Conservation (phyloP, 2,329 filamentous ascomycete species). For the Coccinonectria pachysandricola region DNA sequence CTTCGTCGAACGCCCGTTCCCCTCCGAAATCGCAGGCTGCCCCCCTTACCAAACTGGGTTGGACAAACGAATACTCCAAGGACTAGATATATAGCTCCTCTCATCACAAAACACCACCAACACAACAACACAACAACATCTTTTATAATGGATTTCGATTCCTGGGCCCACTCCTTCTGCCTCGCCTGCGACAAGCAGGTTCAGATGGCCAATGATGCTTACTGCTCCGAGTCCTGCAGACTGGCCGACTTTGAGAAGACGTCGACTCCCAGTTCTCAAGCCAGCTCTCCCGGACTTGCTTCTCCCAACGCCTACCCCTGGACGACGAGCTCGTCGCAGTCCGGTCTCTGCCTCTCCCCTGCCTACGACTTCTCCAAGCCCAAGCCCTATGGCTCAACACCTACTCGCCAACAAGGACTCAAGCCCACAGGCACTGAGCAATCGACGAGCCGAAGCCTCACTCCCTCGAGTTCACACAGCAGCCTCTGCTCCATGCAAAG, state of each 20-base stretch:
- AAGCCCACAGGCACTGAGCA: slow-evolving; percentile 14
- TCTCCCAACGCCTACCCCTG: slow-evolving; percentile 42
- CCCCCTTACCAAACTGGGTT: too few relatives aligned
- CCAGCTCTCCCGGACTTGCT: slow-evolving; percentile 45
- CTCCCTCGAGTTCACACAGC: slow-evolving; percentile 70
- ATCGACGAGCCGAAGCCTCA: slow-evolving; percentile 34
- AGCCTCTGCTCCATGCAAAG: slow-evolving; percentile 74
- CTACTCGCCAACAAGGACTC: slow-evolving; percentile 27
- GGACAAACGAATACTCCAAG: too few relatives aligned
- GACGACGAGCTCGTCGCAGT: slow-evolving; percentile 25
- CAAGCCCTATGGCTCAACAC: slow-evolving; percentile 44
- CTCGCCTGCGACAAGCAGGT: slow-evolving; percentile 73
- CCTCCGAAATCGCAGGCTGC: too few relatives aligned
- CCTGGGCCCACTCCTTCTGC: slow-evolving; percentile 88
- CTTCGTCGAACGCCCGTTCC: too few relatives aligned
- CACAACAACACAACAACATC: slow-evolving; percentile 1
- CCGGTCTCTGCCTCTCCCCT: slow-evolving; percentile 59
- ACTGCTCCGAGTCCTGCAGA: slow-evolving; percentile 88
- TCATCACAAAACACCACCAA: too few relatives aligned
- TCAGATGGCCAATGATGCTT: slow-evolving; percentile 69
- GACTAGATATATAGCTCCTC: too few relatives aligned
- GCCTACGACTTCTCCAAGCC: slow-evolving; percentile 64
- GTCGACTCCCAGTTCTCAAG: slow-evolving; percentile 44
- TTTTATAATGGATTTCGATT: slow-evolving; percentile 40
- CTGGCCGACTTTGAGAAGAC: slow-evolving; percentile 77